Base-by-base conservation (phyloP, 768 basidiomycete species). In the Cystobasidium ongulense region DNA sequence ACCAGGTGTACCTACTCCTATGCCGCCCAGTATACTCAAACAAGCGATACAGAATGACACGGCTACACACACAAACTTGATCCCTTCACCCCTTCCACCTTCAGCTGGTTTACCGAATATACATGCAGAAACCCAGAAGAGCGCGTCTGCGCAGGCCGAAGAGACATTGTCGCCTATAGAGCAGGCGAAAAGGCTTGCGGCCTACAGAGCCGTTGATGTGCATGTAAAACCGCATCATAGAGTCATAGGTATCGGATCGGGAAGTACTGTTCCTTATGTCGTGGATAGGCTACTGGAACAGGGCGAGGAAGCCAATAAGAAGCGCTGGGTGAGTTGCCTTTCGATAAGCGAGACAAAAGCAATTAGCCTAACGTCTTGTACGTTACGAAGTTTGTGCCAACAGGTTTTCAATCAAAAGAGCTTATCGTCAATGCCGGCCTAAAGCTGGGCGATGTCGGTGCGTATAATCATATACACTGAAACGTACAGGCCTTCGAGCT, bases 341-440 rank as follows among this genome's bases (percentile, higher is more conserved):
- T 53, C 13, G 2, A 27, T 10, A 59, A 27, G 29, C 15, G 71
- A 39, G 2, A n/a, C n/a, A 41, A 46, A 25, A 38, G 10, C 52
- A 18, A 18, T 36, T 54, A 25, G 7, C 13, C 41, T 53, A 18
- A 35, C 10, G 4, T 53, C 13, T 46, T 18, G 7, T 10, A 72
- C 36, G 13, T 5, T 64, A 33, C 95, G 29, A 86, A 94, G 5
- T 78, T 74, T 67, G 73, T 78, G 36, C 78, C 78, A 35, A 79
- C 80, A 83, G 90, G 94, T 21, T 98, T 97, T 82, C 95, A 99
- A 82, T 94, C 92, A 15, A 94, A 92, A 80, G 88, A 95, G 79
- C 87, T 99, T 73, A 97, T 99, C 79, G 88, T 97, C 66, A 84
- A 85, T 52, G 87, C 88, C 23, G 86, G 78, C 7, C 35, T 79